These are phyloP conservation scores for Cordyceps sp. DNA, from an alignment of 2,329 filamentous ascomycete species.

Conservation along the genomic window DNA sequence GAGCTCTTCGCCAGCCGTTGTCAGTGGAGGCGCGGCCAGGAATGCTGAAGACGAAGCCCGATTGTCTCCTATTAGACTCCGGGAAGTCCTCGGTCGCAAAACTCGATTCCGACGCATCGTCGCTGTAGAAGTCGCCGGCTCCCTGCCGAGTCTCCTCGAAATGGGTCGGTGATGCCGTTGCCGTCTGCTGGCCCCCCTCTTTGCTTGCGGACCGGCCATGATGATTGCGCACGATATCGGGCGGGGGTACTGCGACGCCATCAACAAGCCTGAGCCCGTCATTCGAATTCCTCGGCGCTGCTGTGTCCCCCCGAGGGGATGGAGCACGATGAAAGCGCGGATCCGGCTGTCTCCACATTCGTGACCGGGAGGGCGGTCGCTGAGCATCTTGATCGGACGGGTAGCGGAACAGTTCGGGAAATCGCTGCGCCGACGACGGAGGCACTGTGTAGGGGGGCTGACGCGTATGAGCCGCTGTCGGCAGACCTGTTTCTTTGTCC, in stretches of 20 bases:
- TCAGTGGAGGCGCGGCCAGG: slow-evolving; percentile 10
- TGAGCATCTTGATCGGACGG: slow-evolving; percentile 4
- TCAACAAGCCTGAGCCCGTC: too few relatives aligned
- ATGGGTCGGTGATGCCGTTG: too few relatives aligned
- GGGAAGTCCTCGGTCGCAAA: slow-evolving; percentile 19
- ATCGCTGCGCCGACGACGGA: slow-evolving; percentile 33
- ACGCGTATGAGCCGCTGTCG: slow-evolving; percentile 6
- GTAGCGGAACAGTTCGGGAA: slow-evolving; percentile 26
- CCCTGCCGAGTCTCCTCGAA: too few relatives aligned
- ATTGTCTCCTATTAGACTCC: slow-evolving; percentile 19
- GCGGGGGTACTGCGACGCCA: too few relatives aligned
- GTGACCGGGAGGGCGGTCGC: slow-evolving; percentile 1
- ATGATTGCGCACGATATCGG: too few relatives aligned
- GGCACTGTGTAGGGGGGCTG: slow-evolving; percentile 22
- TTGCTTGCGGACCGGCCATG: too few relatives aligned
- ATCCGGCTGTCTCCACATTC: slow-evolving; percentile 5
- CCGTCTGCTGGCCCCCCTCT: too few relatives aligned
- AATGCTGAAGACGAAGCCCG: slow-evolving; percentile 19
- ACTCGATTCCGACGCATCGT: slow-evolving; percentile 26
- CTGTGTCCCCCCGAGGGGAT: slow-evolving; percentile 8
- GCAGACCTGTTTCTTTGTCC: slow-evolving; percentile 34
- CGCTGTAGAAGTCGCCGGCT: too few relatives aligned
- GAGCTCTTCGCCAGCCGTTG: slow-evolving; percentile 1
- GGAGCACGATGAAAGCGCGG: slow-evolving; percentile 5
- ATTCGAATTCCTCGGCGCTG: too few relatives aligned